These are phyloP conservation scores for Tranzscheliella williamsii DNA, from an alignment of 1,284 basidiomycete species.

Conservation along the genomic window DNA sequence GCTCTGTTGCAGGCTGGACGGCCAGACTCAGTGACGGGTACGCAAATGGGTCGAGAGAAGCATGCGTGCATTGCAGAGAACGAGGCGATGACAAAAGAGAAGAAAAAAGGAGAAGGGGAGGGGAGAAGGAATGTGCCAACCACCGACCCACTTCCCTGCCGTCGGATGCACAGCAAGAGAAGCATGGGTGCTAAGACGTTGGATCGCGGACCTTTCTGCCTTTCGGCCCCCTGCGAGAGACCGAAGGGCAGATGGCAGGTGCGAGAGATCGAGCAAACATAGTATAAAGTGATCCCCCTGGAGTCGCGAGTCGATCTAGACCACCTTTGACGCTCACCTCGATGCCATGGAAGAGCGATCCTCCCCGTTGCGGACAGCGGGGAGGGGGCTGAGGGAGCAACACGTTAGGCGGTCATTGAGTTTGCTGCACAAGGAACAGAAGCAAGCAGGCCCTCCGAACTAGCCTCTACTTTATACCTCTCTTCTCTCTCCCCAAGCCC, in stretches of 20 bases:
- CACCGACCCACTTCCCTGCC: slow-evolving; percentile 35
- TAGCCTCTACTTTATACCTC: background rate
- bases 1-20: too few relatives aligned
- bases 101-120: background rate
- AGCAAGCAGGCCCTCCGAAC: slow-evolving; percentile 27
- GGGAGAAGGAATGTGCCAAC: slow-evolving; percentile 26
- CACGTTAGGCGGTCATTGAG: slow-evolving; percentile 40
- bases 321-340: slow-evolving; percentile 45
- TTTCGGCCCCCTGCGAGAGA: slow-evolving; percentile 21
- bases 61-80: slow-evolving; percentile 23
- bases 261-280: slow-evolving; percentile 38
- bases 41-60: too few relatives aligned
- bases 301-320: slow-evolving; percentile 44
- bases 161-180: slow-evolving; percentile 4
- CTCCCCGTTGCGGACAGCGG: too few relatives aligned
- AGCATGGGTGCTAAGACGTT: slow-evolving; percentile 41
- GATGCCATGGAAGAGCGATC: slow-evolving; percentile 34
- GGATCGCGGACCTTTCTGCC: slow-evolving; percentile 33
- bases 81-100: slow-evolving; percentile 61
- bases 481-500: too few relatives aligned
- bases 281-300: slow-evolving; percentile 27
- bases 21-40: too few relatives aligned
- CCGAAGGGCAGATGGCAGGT: slow-evolving; percentile 5
- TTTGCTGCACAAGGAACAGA: slow-evolving; percentile 45
- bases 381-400: slow-evolving; percentile 41